phyloP scores from a whole-genome alignment of 768 basidiomycete genomes.

The Panellus pusillus region DNA sequence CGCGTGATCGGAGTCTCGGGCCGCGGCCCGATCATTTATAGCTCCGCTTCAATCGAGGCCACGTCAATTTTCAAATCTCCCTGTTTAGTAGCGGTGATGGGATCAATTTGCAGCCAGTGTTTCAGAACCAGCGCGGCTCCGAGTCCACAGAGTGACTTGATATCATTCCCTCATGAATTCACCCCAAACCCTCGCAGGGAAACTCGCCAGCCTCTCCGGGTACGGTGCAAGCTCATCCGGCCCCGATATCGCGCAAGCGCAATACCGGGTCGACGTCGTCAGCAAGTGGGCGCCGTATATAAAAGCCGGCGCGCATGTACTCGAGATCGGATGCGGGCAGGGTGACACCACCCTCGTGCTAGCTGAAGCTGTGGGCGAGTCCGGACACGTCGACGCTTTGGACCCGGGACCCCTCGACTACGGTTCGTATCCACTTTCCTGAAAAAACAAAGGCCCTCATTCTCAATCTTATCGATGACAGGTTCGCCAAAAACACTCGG shows the following conservation, averaged over 20 bases:
- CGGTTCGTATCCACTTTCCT: conserved; percentile 21
- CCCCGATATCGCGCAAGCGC: conserved; percentile 15
- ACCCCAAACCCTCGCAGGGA: conserved; percentile 3
- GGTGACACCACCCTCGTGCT: conserved; percentile 37
- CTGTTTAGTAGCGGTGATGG: too few relatives aligned
- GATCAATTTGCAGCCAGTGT: too few relatives aligned
- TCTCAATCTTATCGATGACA: conserved; percentile 7
- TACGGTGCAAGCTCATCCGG: conserved; percentile 11
- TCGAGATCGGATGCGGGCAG: conserved; percentile 41
- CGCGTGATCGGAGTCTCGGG: too few relatives aligned
- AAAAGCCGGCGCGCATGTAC: conserved; percentile 25
- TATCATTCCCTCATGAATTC: neutral
- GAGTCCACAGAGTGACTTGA: neutral
- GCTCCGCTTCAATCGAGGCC: too few relatives aligned
- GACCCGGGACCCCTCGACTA: conserved; percentile 37
- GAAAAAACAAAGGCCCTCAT: too few relatives aligned
- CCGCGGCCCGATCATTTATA: too few relatives aligned
- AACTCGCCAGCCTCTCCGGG: conserved; percentile 18
- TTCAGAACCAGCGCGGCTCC: too few relatives aligned
- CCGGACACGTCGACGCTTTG: conserved; percentile 34
- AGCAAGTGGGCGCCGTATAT: conserved; percentile 11
- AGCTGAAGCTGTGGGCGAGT: conserved; percentile 31
- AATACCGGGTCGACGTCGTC: conserved; percentile 30
- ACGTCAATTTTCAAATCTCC: too few relatives aligned
- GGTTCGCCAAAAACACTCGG: conserved; percentile 37